Base-by-base conservation (phyloP, 306 rosid species). In the Pterocarpus macrocarpus region DNA sequence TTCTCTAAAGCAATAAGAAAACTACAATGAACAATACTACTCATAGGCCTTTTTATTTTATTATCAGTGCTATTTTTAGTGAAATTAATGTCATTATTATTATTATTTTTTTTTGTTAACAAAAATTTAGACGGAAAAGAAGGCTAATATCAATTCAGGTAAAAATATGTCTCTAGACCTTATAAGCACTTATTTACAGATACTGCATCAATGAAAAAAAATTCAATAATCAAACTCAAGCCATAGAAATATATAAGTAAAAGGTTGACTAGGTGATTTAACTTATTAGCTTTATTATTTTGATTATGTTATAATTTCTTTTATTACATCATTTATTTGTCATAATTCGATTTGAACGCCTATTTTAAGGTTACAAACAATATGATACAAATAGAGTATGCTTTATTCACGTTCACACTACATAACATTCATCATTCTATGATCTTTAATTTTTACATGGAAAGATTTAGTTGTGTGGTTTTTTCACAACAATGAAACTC, bases 301-400 rank as follows among this genome's bases (percentile, higher is more conserved):
- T 17, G 1, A 64, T 76, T 49, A 64, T 16, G 10, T 33, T 63
- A 49, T 62, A 32, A 66, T 45, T 80, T 35, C 73, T 52, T 39
- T n/a, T 64, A 72, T 44, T 52, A 22, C 28, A 81, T 81, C 41
- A 53, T 53, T 80, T 68, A 61, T 80, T 50, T n/a, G 80, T 64
- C 33, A 52, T 41, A 68, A 63, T 11, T 15, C 22, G 33, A 72
- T 30, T 41, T 41, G 65, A 5, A 32, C 73, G 55, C 75, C 67
- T 36, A 56, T 66, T 72, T 66, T 72, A 81, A 73, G 84, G 80
- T 73, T 73, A 16, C 69, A 73, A 56, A 81, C 57, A 53, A 66
- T 43, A 73, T 81, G 36, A 65, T 73, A 36, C 53, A 49, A 75
- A 64, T 16, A 65, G 45, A 38, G 61, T 30, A 73, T 52, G 4